Conservation (phyloP, 2,329 filamentous ascomycete species). For the Paecilomyces dactylethromorphus region DNA sequence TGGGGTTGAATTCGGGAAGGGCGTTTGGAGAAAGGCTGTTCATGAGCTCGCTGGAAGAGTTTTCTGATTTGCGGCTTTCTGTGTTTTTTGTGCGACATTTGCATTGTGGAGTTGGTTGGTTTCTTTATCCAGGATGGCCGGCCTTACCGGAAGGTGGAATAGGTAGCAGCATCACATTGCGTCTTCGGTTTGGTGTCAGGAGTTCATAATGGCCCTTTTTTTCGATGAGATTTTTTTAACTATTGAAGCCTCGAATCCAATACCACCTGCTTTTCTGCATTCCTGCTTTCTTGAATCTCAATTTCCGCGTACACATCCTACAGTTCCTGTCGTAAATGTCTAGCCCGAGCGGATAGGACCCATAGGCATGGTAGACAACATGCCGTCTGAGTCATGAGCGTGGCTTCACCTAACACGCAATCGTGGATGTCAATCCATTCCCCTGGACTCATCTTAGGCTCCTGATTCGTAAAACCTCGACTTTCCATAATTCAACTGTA, state of each 20-base stretch:
- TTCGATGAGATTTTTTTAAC: background rate
- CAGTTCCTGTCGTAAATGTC: background rate
- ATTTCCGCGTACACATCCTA: background rate
- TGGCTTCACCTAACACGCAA: too few species aligned
- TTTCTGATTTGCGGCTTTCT: slow-evolving; percentile 13
- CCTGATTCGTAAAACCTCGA: too few species aligned
- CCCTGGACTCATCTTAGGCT: too few species aligned
- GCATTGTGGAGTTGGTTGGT: background rate
- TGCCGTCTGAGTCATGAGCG: too few species aligned
- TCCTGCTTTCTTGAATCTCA: background rate
- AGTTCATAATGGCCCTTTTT: background rate
- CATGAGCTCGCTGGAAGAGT: slow-evolving; percentile 26
- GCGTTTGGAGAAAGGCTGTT: slow-evolving; percentile 35
- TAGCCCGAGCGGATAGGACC: too few species aligned
- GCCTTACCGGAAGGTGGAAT: background rate
- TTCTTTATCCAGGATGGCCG: background rate
- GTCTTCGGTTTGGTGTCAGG: background rate
- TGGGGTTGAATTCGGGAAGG: slow-evolving; percentile 24
- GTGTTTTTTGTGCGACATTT: background rate
- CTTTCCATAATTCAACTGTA: too few species aligned
- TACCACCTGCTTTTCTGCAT: background rate
- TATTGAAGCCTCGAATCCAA: background rate
- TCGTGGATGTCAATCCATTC: too few species aligned
- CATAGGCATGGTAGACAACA: too few species aligned
- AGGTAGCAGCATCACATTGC: background rate